A percentile compares a stretch with the other conserved stretches of the same genome.
Evolutionary conservation across 1,284 basidiomycete species (phyloP).

Genomic region (Earliella scabrosa): DNA sequence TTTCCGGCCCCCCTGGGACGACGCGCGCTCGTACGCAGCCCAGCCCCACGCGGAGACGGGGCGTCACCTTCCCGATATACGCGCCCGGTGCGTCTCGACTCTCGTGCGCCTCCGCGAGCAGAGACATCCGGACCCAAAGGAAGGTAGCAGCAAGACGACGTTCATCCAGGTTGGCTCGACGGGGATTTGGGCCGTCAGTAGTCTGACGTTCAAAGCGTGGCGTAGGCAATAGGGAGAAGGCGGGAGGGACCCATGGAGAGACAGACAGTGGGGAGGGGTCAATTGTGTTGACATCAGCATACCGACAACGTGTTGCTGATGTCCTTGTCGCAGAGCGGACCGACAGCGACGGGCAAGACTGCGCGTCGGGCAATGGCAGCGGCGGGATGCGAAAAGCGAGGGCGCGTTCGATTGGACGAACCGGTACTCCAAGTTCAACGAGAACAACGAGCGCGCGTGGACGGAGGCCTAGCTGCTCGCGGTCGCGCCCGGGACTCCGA

Average conservation of each 20-base stretch:
- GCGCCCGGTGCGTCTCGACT: conserved; percentile 45
- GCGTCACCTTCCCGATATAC: conserved; percentile 64
- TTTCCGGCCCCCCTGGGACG: conserved; percentile 48
- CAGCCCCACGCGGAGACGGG: conserved; percentile 63
- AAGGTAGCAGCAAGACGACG: conserved; percentile 23
- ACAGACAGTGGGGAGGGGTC: no score
- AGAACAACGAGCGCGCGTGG: conserved; percentile 44
- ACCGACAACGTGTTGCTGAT: no score
- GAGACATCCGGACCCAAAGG: conserved; percentile 29
- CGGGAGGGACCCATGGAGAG: no score
- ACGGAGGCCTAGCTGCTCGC: conserved; percentile 60
- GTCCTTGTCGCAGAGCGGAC: conserved; percentile 14
- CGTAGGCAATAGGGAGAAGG: no score
- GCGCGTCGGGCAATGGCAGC: background rate
- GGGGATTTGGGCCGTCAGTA: conserved; percentile 61
- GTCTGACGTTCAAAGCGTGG: background rate
- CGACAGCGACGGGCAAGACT: conserved; percentile 11
- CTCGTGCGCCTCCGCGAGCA: conserved; percentile 41
- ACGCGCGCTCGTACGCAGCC: conserved; percentile 42
- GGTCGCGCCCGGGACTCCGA: conserved; percentile 43
- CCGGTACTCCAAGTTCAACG: conserved; percentile 51
- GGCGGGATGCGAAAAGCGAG: background rate
- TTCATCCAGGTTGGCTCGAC: conserved; percentile 69
- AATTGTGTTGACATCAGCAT: no score
- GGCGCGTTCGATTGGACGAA: conserved; percentile 42